Evolutionary conservation across 768 basidiomycete genomes (phyloP).

Genomic region (Naganishia vaughanmartiniae): DNA sequence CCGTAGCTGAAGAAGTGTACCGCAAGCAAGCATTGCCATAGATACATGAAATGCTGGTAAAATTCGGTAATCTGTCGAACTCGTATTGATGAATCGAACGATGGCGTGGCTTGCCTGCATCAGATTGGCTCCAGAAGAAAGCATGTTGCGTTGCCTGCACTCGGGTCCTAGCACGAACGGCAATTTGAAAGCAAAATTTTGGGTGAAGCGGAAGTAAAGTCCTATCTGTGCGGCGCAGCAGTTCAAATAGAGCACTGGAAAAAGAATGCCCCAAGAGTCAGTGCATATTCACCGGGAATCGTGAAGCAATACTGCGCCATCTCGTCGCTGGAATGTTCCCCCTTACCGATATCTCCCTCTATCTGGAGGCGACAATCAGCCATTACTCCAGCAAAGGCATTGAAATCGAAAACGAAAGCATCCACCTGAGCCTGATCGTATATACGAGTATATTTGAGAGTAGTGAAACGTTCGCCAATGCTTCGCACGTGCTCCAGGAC

Average conservation of each 20-base stretch:
- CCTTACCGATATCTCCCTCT: neutral
- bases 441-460: slow-evolving; percentile 4
- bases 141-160: neutral
- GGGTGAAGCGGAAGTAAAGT: slow-evolving; percentile 15
- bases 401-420: neutral
- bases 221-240: slow-evolving; percentile 14
- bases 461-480: slow-evolving; percentile 2
- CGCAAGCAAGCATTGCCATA: slow-evolving; percentile 4
- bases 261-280: neutral
- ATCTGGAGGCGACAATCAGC: neutral
- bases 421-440: slow-evolving; percentile 14
- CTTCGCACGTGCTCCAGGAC: neutral
- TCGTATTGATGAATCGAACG: neutral
- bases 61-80: neutral
- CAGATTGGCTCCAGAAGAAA: neutral
- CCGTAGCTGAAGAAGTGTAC: slow-evolving; percentile 3
- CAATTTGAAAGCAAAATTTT: neutral
- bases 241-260: neutral
- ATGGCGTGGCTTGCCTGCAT: slow-evolving; percentile 1
- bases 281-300: neutral
- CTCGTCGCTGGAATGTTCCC: neutral
- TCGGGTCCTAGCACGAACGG: slow-evolving; percentile 5
- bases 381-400: neutral
- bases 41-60: slow-evolving; percentile 5
- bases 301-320: neutral